Evolutionary conservation across 345 rosid genomes (phyloP).

Genomic region (Aquilaria sinensis): DNA sequence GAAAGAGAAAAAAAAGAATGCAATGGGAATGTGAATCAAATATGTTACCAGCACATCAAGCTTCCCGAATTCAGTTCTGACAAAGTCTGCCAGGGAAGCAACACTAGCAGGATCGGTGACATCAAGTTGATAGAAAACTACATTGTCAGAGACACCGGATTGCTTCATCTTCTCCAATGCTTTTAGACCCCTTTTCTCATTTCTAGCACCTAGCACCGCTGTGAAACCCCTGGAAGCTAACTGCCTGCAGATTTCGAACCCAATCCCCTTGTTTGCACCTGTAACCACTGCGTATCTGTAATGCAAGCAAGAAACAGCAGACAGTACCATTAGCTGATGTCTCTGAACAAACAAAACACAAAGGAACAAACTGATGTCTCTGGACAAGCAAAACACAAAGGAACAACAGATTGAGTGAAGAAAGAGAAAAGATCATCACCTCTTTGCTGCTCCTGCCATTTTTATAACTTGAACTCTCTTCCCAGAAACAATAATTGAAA

Average conservation of each 20-base stretch:
- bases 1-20: too few relatives aligned
- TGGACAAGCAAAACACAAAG: not conserved
- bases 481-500: not conserved
- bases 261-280: constrained; percentile 29
- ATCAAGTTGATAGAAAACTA: constrained; percentile 36
- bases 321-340: not conserved
- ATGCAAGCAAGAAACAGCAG: not conserved
- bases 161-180: constrained; percentile 21
- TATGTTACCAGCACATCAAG: constrained; percentile 33
- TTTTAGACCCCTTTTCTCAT: constrained; percentile 23
- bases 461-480: not conserved
- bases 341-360: not conserved
- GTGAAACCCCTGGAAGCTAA: constrained; percentile 20
- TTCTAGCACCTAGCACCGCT: constrained; percentile 26
- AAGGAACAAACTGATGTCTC: not conserved
- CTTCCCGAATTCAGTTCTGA: constrained; percentile 25
- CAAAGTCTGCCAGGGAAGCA: constrained; percentile 23
- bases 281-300: constrained; percentile 30
- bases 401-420: not conserved
- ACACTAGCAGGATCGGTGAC: constrained; percentile 22
- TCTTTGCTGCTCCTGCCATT: constrained; percentile 8
- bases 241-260: constrained; percentile 27
- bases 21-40: not conserved
- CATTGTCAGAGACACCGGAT: constrained; percentile 5
- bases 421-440: not conserved